A percentile compares a stretch with the other conserved stretches of the same genome.
Evolutionary conservation across 1,284 basidiomycete genomes (phyloP).

Genomic region (Wallemia mellicola): DNA sequence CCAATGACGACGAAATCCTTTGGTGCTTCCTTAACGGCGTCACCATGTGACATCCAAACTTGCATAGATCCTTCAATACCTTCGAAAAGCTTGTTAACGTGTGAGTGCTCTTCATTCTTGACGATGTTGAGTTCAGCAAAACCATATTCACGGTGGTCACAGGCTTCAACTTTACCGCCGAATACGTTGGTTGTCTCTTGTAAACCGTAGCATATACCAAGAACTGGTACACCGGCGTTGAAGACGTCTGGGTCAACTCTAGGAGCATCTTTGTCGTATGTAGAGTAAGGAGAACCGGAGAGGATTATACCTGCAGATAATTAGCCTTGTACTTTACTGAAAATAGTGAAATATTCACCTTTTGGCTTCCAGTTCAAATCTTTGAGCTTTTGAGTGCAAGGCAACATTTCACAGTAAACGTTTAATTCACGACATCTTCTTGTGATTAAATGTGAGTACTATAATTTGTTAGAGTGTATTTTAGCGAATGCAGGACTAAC

Average conservation of each 20-base stretch:
- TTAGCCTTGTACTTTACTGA: background rate
- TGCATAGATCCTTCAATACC: slow-evolving; percentile 35
- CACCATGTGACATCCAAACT: slow-evolving; percentile 99
- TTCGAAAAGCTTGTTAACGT: slow-evolving; percentile 51
- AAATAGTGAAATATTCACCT: slow-evolving; percentile 24
- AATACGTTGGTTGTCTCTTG: slow-evolving; percentile 80
- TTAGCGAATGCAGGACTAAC: slow-evolving; percentile 4
- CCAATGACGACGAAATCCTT: slow-evolving; percentile 67
- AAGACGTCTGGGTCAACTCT: slow-evolving; percentile 92
- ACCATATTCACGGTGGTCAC: slow-evolving; percentile 84
- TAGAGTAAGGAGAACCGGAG: slow-evolving; percentile 93
- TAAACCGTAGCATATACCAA: slow-evolving; percentile 97
- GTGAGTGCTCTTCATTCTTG: slow-evolving; percentile 26
- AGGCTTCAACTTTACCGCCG: slow-evolving; percentile 60
- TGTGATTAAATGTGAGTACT: slow-evolving; percentile 97
- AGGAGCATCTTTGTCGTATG: slow-evolving; percentile 75
- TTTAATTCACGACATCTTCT: slow-evolving; percentile 91
- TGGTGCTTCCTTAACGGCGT: slow-evolving; percentile 61
- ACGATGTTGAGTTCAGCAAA: slow-evolving; percentile 51
- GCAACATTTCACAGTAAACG: slow-evolving; percentile 92
- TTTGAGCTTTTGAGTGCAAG: slow-evolving; percentile 74
- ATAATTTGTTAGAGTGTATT: slow-evolving; percentile 3
- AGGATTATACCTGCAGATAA: slow-evolving; percentile 53
- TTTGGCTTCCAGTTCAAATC: slow-evolving; percentile 85
- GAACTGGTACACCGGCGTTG: slow-evolving; percentile 57